Conservation (phyloP, 2,329 filamentous ascomycete genomes). For the Oidium heveae region DNA sequence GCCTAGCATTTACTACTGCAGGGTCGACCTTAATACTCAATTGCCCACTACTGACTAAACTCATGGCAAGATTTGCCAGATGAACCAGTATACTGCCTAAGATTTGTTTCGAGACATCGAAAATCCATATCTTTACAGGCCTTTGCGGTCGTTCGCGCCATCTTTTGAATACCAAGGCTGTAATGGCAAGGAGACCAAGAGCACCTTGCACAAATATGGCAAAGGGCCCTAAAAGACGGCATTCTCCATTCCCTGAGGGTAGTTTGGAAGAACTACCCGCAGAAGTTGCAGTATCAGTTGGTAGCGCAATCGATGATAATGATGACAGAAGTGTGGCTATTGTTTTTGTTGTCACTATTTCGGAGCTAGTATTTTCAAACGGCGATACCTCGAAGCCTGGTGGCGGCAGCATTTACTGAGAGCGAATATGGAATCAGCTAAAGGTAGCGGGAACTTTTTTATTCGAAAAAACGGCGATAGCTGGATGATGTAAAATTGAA, state of each 20-base stretch:
- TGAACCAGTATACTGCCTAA: conserved; percentile 82
- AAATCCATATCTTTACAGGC: conserved; percentile 90
- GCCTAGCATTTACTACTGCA: conserved; percentile 12
- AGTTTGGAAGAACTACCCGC: background rate
- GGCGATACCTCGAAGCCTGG: conserved; percentile 9
- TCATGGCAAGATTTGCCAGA: conserved; percentile 83
- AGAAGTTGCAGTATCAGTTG: conserved; percentile 9
- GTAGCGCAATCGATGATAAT: conserved; percentile 11
- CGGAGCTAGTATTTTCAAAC: conserved; percentile 6
- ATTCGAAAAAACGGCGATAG: no score
- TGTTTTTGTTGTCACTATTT: conserved; percentile 9
- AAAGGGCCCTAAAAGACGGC: conserved; percentile 69
- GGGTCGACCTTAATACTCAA: conserved; percentile 40
- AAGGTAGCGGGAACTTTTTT: no score
- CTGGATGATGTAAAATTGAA: no score
- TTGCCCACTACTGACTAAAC: conserved; percentile 74
- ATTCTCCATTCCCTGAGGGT: conserved; percentile 37
- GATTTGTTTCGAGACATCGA: conserved; percentile 92
- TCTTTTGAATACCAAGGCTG: conserved; percentile 78
- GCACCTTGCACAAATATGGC: conserved; percentile 75
- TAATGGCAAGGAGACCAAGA: conserved; percentile 56
- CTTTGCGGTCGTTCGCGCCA: conserved; percentile 80
- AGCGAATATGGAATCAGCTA: background rate
- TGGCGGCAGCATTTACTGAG: conserved; percentile 10
- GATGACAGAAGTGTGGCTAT: conserved; percentile 10